Evolutionary conservation across 148 eudicot genomes (phyloP), one percentile per base, ranked within the genome.

Genomic region (Chenopodium suecicum): DNA sequence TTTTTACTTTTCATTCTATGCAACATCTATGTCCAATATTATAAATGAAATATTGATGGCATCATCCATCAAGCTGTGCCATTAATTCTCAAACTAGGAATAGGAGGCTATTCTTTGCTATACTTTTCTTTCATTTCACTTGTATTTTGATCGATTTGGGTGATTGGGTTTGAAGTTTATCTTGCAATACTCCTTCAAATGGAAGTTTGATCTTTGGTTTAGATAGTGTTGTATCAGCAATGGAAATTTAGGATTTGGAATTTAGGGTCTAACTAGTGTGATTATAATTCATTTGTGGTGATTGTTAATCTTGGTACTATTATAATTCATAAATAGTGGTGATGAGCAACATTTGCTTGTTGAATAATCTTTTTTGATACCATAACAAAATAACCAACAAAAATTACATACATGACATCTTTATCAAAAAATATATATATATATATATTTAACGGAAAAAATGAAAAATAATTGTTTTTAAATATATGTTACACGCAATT

Each of bases 191-290:
- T 37, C 65, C 14, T 78, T 9, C 9, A 41, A n/a, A 27, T 5
- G 11, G 52, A 34, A n/a, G 32, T 77, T 29, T 31, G 65, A 71
- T 71, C 58, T 82, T 32, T 47, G 64, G 4, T 78, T 72, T 71
- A 82, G 81, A 73, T 69, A 75, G 69, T 81, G 69, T 44, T 27
- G 10, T 23, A 9, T 58, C 68, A 54, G 37, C 31, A 19, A 58
- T 81, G 44, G 3, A 32, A 50, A 50, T 8, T 9, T 37, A 37
- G 44, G 44, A 0, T 37, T 37, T 22, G 17, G 29, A 48, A 50
- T 50, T 74, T 20, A 47, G 66, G 58, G 71, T 41, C 72, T 70
- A 19, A 60, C 44, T n/a, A 56, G 62, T 62, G 27, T 37, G 44
- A 37, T 37, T 37, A 37, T 37, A 37, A 37, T 37, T 37, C 44